A percentile compares a stretch with the other conserved stretches of the same genome.
These are phyloP conservation scores for Aspergillaceae sp. DNA, from an alignment of 2,329 filamentous ascomycete species.

Conservation along the genomic window DNA sequence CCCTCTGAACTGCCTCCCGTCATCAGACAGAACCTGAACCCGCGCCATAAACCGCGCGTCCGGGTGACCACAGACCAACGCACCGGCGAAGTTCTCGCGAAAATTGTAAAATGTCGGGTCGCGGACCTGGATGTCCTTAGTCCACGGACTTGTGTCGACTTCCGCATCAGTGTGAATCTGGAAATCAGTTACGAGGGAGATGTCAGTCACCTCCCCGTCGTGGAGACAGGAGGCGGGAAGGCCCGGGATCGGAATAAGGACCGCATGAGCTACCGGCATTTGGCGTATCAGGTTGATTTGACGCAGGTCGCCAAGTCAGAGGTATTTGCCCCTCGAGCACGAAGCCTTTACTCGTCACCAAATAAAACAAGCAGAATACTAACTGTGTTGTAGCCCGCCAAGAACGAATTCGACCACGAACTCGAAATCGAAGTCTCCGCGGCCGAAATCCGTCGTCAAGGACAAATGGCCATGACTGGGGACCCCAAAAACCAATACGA, in stretches of 20 bases:
- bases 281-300: conserved; percentile 81
- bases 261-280: conserved; percentile 80
- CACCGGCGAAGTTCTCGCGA: conserved; percentile 60
- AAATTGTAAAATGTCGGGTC: conserved; percentile 87
- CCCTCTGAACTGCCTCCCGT: conserved; percentile 55
- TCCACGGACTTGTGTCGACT: conserved; percentile 71
- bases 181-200: conserved; percentile 80
- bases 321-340: conserved; percentile 16
- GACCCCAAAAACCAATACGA: conserved; percentile 37
- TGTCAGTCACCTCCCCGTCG: conserved; percentile 45
- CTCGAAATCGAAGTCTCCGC: conserved; percentile 42
- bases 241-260: conserved; percentile 68
- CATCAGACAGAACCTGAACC: conserved; percentile 53
- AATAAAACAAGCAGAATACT: too few species aligned
- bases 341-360: too few species aligned
- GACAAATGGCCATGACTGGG: conserved; percentile 31
- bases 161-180: conserved; percentile 86
- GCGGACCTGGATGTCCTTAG: conserved; percentile 81
- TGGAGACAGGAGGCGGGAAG: conserved; percentile 31
- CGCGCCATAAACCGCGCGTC: conserved; percentile 53
- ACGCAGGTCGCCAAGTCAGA: conserved; percentile 68
- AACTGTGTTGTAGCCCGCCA: conserved; percentile 8
- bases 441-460: conserved; percentile 37
- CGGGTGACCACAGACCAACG: conserved; percentile 71
- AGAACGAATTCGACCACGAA: conserved; percentile 40